Evolutionary conservation across 2,329 filamentous ascomycete species (phyloP).

Genomic region (Colletotrichum acutatum): DNA sequence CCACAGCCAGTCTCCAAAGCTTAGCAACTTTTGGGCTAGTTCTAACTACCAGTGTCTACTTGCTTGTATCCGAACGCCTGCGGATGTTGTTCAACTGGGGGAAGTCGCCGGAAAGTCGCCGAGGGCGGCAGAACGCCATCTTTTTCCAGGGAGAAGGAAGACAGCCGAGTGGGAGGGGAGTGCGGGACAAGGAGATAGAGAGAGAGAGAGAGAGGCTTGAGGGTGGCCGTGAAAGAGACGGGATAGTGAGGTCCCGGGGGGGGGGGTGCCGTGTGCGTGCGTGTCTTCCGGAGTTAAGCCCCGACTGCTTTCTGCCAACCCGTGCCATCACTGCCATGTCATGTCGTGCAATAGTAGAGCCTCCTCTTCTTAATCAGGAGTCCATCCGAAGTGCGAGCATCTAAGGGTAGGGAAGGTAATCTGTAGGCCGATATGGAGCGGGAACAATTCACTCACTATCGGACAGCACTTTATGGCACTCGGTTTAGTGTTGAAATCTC

Average conservation of each 20-base stretch:
- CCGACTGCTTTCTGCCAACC: not conserved
- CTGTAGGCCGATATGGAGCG: not conserved
- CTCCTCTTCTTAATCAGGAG: not conserved
- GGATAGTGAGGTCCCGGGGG: not conserved
- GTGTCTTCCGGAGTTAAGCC: constrained; percentile 17
- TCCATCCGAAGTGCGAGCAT: not conserved
- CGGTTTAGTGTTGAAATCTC: not conserved
- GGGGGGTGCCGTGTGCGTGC: not conserved
- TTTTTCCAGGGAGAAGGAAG: not conserved
- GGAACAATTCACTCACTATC: not conserved
- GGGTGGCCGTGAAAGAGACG: no score
- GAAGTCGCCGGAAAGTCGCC: constrained; percentile 20
- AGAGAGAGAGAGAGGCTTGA: not conserved
- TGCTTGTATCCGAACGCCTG: no score
- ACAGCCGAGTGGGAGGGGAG: not conserved
- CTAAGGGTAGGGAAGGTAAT: not conserved
- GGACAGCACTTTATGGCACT: not conserved
- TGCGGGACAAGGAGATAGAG: not conserved
- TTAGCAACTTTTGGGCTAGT: not conserved
- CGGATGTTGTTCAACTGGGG: not conserved
- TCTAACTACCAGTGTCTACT: not conserved
- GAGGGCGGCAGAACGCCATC: not conserved
- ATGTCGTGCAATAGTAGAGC: not conserved
- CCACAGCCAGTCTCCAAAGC: not conserved
- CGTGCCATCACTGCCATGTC: not conserved